Evolutionary conservation across 2,329 filamentous ascomycete genomes (phyloP), one percentile per base, ranked within the genome.

Genomic region (Colletotrichum lini): DNA sequence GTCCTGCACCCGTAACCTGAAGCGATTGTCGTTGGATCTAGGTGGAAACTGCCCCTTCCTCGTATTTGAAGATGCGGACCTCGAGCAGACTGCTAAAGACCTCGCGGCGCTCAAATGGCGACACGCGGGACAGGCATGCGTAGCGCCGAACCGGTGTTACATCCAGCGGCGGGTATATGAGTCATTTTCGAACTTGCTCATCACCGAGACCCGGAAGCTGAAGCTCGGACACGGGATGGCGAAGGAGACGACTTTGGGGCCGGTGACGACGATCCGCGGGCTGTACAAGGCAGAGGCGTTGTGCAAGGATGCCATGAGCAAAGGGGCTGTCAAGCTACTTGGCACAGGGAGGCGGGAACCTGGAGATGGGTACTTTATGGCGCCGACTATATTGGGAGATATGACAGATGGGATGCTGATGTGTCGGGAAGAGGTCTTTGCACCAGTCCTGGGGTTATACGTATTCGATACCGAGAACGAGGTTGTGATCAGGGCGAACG

Each of bases 401-500:
- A 92, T 93, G 86, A 93, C 82, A 21, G 83, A 84, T 63, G 85
- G 90, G 42, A 95, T 95, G 93, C 81, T 85, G 49, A 82, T 94
- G 49, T 87, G 88, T 12, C 83, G 83, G 0, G 93, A 95, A 77
- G 93, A 95, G 81, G 94, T 92, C 0, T 95, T 95, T 76, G 93
- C 92, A 0, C 93, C 93, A 2, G 89, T 94, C 0, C 92, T 91
- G 0, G 91, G 89, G 1, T 79, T 95, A 1, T 93, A 93, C 83
- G 85, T 88, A 53, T 94, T 94, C 78, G 86, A 91, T 21, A 91
- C 88, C 0, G 92, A 94, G 78, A 89, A 91, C 58, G 92, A 94
- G 72, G 92, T 93, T 21, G 86, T 94, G 38, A 85, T 87, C 62
- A 82, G 91, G 59, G 92, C 93, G 1, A 95, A 95, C 78, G 82